Evolutionary conservation across 306 rosid species (phyloP).

Genomic region (Rubus parviflorus): DNA sequence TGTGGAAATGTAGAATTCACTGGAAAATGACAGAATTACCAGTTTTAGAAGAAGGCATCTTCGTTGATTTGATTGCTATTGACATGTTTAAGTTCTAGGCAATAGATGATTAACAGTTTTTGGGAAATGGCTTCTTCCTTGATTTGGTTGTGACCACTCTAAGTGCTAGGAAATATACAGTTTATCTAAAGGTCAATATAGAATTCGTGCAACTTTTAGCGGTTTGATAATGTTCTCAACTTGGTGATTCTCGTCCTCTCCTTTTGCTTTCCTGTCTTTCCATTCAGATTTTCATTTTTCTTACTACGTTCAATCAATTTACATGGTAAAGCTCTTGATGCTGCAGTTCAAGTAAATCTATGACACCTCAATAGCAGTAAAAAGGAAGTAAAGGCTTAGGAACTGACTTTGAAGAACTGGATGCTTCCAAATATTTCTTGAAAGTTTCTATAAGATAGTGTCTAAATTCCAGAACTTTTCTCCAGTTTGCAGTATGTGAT

Average conservation of each 20-base stretch:
- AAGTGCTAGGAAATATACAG: neutral
- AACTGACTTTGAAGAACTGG: neutral
- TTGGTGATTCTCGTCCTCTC: neutral
- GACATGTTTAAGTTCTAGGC: neutral
- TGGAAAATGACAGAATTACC: neutral
- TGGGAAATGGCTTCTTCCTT: neutral
- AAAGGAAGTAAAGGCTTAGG: neutral
- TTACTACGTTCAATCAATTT: neutral
- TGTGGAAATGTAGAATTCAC: neutral
- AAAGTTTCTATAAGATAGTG: neutral
- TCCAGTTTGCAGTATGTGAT: neutral
- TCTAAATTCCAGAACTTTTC: neutral
- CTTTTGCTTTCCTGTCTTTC: neutral
- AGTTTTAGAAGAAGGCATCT: neutral
- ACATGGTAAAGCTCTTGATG: neutral
- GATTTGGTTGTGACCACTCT: neutral
- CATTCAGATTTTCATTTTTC: neutral
- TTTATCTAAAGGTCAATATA: neutral
- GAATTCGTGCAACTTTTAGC: neutral
- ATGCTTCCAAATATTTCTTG: neutral
- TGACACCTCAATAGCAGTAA: no score
- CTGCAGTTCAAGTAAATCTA: neutral
- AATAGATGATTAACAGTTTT: neutral
- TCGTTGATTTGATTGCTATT: neutral
- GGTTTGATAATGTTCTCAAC: neutral